Evolutionary conservation across 257 asterid genomes (phyloP), one percentile per base, ranked within the genome.

Genomic region (Ballota nigra): DNA sequence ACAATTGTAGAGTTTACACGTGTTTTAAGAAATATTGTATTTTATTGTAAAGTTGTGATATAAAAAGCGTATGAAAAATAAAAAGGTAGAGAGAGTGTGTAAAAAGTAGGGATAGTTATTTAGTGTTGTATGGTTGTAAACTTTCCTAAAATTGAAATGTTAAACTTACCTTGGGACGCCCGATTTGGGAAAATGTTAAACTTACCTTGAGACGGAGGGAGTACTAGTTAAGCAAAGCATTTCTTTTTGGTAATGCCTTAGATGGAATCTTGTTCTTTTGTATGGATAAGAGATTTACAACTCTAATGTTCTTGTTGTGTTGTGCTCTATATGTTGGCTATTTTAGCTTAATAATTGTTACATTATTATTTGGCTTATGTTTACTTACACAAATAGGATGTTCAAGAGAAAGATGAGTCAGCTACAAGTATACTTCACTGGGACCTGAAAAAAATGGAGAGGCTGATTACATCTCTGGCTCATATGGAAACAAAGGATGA

Each of bases 361-460:
- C 45, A 45, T 36, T 49, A 3, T 5, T 55, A 24, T n/a, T 24
- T 24, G 16, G 2, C 15, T 62, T 65, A 62, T 31, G 29, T 64
- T 67, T 52, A 61, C 34, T 49, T 36, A 34, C 68, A 72, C 9
- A 69, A 66, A 59, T 61, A 67, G 77, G 77, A 73, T 66, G 78
- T 77, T 69, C 43, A 76, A 75, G 87, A 64, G 64, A 66, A 82
- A 60, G 76, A 80, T 33, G 79, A 77, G 51, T 67, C 84, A 53
- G 66, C 79, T 47, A 58, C 80, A 40, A 69, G 78, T 59, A 62
- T 81, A 74, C 82, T 79, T 81, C 72, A 71, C 75, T 8, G 79
- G 78, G 45, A 81, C 80, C 36, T 77, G 63, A 73, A 59, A 43
- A 69, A 49, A 66, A 36, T 36, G 4, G 4, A 7, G 2, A 1